Conservation (phyloP, 257 asterid genomes). For the Vinca minor region DNA sequence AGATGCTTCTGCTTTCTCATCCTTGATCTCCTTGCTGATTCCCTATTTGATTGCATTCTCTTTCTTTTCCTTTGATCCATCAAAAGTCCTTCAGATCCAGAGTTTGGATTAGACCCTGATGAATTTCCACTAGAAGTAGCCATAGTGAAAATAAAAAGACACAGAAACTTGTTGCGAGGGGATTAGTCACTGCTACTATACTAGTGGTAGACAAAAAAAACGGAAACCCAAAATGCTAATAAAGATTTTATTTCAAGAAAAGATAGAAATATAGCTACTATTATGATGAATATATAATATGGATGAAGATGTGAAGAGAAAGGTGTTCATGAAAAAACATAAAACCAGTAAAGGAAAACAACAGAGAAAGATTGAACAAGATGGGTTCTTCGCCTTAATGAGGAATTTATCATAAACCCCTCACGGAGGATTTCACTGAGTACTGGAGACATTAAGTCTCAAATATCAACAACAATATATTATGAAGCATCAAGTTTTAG, state of each 20-base stretch:
- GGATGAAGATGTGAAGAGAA: background rate
- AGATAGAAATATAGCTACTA: background rate
- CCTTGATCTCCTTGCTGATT: conserved; percentile 85
- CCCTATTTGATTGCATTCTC: conserved; percentile 86
- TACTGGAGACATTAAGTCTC: conserved; percentile 65
- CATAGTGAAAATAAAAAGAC: conserved; percentile 37
- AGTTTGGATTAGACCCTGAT: conserved; percentile 41
- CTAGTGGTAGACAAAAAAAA: background rate
- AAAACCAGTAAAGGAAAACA: conserved; percentile 93
- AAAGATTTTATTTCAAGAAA: background rate
- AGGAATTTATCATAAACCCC: conserved; percentile 53
- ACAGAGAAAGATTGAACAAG: conserved; percentile 95
- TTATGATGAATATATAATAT: background rate
- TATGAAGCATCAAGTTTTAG: conserved; percentile 30
- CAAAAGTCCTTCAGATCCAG: conserved; percentile 37
- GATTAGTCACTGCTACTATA: conserved; percentile 1
- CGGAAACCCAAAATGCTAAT: conserved; percentile 9
- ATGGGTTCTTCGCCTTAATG: conserved; percentile 60
- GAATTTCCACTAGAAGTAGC: conserved; percentile 63
- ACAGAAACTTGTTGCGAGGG: no score
- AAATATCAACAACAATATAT: conserved; percentile 24
- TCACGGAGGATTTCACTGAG: conserved; percentile 69
- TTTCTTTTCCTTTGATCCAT: conserved; percentile 63
- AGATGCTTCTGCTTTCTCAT: conserved; percentile 77
- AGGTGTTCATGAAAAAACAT: conserved; percentile 55